Base-by-base conservation (phyloP, 768 basidiomycete genomes). In the Galerina marginata region DNA sequence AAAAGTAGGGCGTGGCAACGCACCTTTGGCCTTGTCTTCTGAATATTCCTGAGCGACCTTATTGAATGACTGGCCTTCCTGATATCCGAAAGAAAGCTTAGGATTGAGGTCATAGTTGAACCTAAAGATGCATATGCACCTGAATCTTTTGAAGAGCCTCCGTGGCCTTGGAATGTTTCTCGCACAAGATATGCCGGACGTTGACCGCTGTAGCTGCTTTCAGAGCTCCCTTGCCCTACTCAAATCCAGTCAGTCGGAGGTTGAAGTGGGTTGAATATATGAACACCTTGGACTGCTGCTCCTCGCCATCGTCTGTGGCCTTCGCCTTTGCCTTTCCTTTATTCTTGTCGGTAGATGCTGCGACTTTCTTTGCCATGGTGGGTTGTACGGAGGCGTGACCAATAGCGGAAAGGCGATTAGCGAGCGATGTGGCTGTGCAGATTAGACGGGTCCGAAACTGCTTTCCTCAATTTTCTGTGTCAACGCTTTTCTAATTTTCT, bases 21-120 rank as follows among this genome's bases (percentile, higher is more conserved):
- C 57, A 90, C 92, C 84, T 82, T 93, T 95, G 6, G 93, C 93
- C 70, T 95, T 95, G 75, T 95, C 93, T 72, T 93, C 92, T 1
- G 93, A 94, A 65, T 92, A 94, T 67, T 93, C 93, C 69, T 93
- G 89, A 5, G 93, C 93, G 37, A 93, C 90, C 73, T 93, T 95
- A 75, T 93, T 90, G 70, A 95, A 95, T 10, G 90, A 76, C 67
- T 90, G 85, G 23, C 93, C 93, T 61, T 85, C 88, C 90, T 83
- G 57, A 26, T 53, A 43, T 36, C 42, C n/a, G 45, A 62, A 36
- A 47, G 45, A 26, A 16, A 33, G 51, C 57, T 48, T 50, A 43
- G 47, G 39, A 6, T 42, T 5, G 11, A 60, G 51, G 49, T 9
- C 39, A 26, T 4, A 36, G 6, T 36, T 20, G 29, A 47, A 33